Evolutionary conservation across 345 rosid genomes (phyloP).

Genomic region (Fremontodendron californicum): DNA sequence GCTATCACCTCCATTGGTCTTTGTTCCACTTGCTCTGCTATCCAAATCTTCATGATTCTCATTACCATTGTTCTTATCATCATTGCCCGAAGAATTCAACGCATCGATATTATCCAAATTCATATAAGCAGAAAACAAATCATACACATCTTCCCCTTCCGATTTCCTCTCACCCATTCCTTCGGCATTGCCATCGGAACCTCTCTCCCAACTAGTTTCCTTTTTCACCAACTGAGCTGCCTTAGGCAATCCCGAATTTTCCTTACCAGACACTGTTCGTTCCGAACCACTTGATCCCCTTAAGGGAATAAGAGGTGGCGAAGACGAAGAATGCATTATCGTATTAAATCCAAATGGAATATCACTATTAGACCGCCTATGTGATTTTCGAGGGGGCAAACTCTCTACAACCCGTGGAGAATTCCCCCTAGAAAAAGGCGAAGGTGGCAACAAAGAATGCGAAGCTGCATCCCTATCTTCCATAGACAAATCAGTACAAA

Average conservation of each 20-base stretch:
- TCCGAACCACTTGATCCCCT: constrained; percentile 44
- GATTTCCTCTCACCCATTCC: constrained; percentile 70
- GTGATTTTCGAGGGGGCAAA: constrained; percentile 78
- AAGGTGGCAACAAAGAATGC: constrained; percentile 60
- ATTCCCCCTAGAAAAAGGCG: constrained; percentile 53
- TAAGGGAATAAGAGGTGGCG: constrained; percentile 54
- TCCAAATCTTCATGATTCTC: too few species aligned
- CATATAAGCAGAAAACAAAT: too few species aligned
- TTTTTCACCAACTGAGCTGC: constrained; percentile 43
- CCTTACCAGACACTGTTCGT: constrained; percentile 46
- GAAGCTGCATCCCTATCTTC: constrained; percentile 59
- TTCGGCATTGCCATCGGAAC: constrained; percentile 38
- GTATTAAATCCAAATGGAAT: too few species aligned
- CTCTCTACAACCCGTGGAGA: constrained; percentile 45
- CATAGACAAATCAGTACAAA: constrained; percentile 49
- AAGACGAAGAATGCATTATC: constrained; percentile 52
- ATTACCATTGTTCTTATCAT: too few species aligned
- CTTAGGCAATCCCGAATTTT: constrained; percentile 27
- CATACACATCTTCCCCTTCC: constrained; percentile 79
- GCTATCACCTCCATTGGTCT: too few species aligned
- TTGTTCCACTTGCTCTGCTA: too few species aligned
- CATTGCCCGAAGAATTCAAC: too few species aligned
- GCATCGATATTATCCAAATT: too few species aligned
- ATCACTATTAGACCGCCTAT: constrained; percentile 83
- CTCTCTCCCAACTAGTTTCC: constrained; percentile 52